These are phyloP conservation scores for Globisporangium rhizosaccharum DNA, from an alignment of 352 stramenopile genomes.

Conservation along the genomic window DNA sequence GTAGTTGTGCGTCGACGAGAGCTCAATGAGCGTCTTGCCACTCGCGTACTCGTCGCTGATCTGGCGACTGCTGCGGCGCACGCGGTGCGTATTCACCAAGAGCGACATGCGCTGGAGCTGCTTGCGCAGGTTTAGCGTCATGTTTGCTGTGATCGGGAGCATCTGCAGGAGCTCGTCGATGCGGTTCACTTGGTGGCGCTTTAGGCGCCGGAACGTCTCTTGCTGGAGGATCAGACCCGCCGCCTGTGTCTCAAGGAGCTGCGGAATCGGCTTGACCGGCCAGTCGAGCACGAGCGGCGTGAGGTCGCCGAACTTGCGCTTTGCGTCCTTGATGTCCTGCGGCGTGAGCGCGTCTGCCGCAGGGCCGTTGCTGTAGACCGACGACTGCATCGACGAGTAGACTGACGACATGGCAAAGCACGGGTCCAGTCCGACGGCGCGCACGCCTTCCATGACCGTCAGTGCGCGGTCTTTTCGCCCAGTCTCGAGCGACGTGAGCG, in stretches of 20 bases:
- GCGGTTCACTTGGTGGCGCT: slow-evolving; percentile 72
- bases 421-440: slow-evolving; percentile 72
- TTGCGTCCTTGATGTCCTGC: slow-evolving; percentile 41
- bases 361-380: slow-evolving; percentile 65
- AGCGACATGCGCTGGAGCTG: slow-evolving; percentile 82
- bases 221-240: slow-evolving; percentile 76
- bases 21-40: slow-evolving; percentile 71
- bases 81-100: slow-evolving; percentile 81
- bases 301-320: slow-evolving; percentile 58
- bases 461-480: slow-evolving; percentile 76
- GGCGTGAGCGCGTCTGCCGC: slow-evolving; percentile 39
- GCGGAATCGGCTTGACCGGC: slow-evolving; percentile 70
- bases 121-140: slow-evolving; percentile 84
- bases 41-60: slow-evolving; percentile 71
- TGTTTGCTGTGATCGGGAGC: slow-evolving; percentile 84
- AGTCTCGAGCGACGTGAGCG: slow-evolving; percentile 78
- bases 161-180: slow-evolving; percentile 79
- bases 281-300: slow-evolving; percentile 54
- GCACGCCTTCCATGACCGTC: slow-evolving; percentile 86
- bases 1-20: slow-evolving; percentile 75
- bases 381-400: slow-evolving; percentile 74
- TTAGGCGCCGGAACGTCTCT: slow-evolving; percentile 83
- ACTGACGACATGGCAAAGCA: slow-evolving; percentile 86
- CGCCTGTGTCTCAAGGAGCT: slow-evolving; percentile 78
- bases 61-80: slow-evolving; percentile 45